Percentiles rank a stretch among this genome's conserved stretches.
These are phyloP conservation scores for Ophiobolus disseminans DNA, from an alignment of 2,329 filamentous ascomycete genomes.

Conservation along the genomic window DNA sequence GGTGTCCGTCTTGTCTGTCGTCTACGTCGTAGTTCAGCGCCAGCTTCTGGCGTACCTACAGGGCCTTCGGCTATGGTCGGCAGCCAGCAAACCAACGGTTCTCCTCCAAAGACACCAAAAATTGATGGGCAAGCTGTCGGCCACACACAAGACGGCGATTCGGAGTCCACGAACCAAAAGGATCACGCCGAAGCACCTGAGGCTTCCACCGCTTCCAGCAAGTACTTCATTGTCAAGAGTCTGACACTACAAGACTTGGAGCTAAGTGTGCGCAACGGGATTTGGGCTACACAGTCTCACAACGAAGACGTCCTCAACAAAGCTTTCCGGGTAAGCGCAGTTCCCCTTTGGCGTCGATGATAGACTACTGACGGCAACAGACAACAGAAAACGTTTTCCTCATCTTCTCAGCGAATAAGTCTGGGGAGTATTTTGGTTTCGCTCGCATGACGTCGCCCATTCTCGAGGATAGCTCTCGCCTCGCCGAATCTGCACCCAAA, in stretches of 20 bases:
- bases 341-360: not conserved
- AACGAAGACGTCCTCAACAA: conserved; percentile 85
- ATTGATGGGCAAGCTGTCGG: conserved; percentile 19
- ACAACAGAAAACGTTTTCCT: conserved; percentile 83
- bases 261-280: conserved; percentile 81
- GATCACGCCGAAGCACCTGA: conserved; percentile 15
- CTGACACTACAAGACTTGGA: conserved; percentile 90
- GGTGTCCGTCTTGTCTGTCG: conserved; percentile 86
- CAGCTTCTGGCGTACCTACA: conserved; percentile 58
- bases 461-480: conserved; percentile 68
- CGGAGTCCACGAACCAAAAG: conserved; percentile 16
- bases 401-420: conserved; percentile 96
- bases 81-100: conserved; percentile 26
- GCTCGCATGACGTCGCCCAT: conserved; percentile 89
- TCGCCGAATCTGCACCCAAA: conserved; percentile 63
- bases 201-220: conserved; percentile 64
- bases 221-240: conserved; percentile 93
- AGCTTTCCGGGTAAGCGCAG: conserved; percentile 73
- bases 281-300: conserved; percentile 94
- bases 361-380: conserved; percentile 55
- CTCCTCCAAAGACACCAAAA: conserved; percentile 36
- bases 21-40: conserved; percentile 66
- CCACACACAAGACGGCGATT: conserved; percentile 11
- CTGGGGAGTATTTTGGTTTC: conserved; percentile 95
- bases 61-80: conserved; percentile 60